Evolutionary conservation across 805 yeast species (phyloP).

Genomic region (Candida palmyrensis): DNA sequence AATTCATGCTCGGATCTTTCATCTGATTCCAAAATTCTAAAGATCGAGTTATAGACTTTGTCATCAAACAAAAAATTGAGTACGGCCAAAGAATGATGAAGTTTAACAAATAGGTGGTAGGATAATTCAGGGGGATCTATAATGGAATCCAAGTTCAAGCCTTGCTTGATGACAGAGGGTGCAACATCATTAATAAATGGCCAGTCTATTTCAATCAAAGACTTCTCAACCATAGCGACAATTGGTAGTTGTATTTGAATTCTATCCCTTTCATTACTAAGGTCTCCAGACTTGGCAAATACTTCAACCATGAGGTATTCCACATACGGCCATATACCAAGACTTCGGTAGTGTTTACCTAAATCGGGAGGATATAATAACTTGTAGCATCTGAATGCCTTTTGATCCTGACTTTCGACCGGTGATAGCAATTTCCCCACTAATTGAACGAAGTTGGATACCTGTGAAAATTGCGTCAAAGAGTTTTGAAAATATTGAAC

Average conservation of each 20-base stretch:
- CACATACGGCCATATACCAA: slow-evolving; percentile 76
- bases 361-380: slow-evolving; percentile 58
- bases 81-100: slow-evolving; percentile 66
- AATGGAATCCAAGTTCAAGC: slow-evolving; percentile 7
- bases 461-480: slow-evolving; percentile 44
- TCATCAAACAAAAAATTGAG: slow-evolving; percentile 61
- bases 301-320: slow-evolving; percentile 68
- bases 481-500: slow-evolving; percentile 27
- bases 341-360: slow-evolving; percentile 52
- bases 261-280: slow-evolving; percentile 28
- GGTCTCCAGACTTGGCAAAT: slow-evolving; percentile 46
- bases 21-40: slow-evolving; percentile 53
- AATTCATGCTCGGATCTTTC: no score
- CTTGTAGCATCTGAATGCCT: slow-evolving; percentile 25
- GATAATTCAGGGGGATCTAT: slow-evolving; percentile 3
- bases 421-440: slow-evolving; percentile 39
- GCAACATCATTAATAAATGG: slow-evolving; percentile 46
- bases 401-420: slow-evolving; percentile 13
- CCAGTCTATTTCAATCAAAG: slow-evolving; percentile 35
- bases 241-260: slow-evolving; percentile 49
- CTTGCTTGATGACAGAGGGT: slow-evolving; percentile 35
- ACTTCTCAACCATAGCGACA: slow-evolving; percentile 43
- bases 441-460: slow-evolving; percentile 57
- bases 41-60: slow-evolving; percentile 49
- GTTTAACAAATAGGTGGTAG: slow-evolving; percentile 38